Evolutionary conservation across 352 stramenopile species (phyloP).

Genomic region (Phytophthora kernoviae): DNA sequence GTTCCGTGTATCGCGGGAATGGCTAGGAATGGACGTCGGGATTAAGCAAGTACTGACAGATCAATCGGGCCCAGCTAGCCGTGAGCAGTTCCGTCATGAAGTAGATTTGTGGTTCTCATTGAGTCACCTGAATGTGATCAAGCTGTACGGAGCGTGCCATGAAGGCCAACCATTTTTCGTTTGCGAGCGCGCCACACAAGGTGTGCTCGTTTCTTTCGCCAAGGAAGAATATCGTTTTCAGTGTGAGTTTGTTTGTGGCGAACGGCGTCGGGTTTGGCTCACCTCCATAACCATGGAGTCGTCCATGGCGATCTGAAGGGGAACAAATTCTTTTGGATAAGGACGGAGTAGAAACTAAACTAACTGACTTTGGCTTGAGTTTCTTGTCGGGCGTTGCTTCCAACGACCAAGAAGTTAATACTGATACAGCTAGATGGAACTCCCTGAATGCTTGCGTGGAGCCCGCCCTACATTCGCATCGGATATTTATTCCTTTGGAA

Average conservation of each 20-base stretch:
- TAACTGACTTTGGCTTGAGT: conserved; percentile 30
- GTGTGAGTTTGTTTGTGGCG: conserved; percentile 10
- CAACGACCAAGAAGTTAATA: neutral
- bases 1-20: conserved; percentile 6
- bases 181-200: conserved; percentile 20
- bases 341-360: conserved; percentile 5
- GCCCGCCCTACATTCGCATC: conserved; percentile 2
- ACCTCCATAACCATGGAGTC: conserved; percentile 16
- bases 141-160: conserved; percentile 38
- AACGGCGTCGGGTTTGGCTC: conserved; percentile 6
- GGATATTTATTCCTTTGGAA: conserved; percentile 26
- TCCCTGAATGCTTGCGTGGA: conserved; percentile 12
- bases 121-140: conserved; percentile 29
- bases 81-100: conserved; percentile 18
- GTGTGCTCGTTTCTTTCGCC: conserved; percentile 12
- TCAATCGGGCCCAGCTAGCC: neutral
- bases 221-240: neutral
- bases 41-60: conserved; percentile 9
- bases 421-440: conserved; percentile 15
- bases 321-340: conserved; percentile 28
- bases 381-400: neutral
- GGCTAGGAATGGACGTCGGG: conserved; percentile 11
- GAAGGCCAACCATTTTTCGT: conserved; percentile 29
- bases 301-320: conserved; percentile 25
- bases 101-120: conserved; percentile 25